phyloP scores from a whole-genome alignment of 1,284 basidiomycete species.

The Rhodotorula glutinis region DNA sequence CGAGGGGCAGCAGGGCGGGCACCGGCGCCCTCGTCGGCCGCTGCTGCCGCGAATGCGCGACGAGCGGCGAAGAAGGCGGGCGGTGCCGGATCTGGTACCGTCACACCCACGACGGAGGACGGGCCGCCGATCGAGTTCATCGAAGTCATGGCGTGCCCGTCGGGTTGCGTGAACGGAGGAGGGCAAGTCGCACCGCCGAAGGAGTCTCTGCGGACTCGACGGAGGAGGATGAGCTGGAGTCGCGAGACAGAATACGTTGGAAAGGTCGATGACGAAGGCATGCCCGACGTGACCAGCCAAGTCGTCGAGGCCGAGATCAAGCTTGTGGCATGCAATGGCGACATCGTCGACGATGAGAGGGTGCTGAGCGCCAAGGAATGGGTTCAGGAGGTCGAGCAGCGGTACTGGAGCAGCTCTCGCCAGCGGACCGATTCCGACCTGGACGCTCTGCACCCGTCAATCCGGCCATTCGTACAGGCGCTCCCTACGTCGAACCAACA shows the following conservation, averaged over 20 bases:
- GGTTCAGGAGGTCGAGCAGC: constrained; percentile 38
- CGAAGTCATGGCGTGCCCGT: constrained; percentile 99
- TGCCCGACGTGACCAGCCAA: constrained; percentile 48
- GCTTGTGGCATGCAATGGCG: constrained; percentile 40
- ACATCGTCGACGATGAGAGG: constrained; percentile 12
- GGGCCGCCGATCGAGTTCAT: constrained; percentile 83
- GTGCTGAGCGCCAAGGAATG: constrained; percentile 40
- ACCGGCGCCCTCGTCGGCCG: constrained; percentile 54
- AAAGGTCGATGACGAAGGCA: constrained; percentile 56
- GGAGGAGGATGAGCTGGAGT: constrained; percentile 23
- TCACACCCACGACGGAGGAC: constrained; percentile 41
- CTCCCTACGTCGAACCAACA: constrained; percentile 45
- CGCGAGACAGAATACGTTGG: constrained; percentile 58
- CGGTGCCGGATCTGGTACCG: constrained; percentile 33
- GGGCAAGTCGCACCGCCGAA: constrained; percentile 74
- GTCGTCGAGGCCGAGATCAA: constrained; percentile 27
- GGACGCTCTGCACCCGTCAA: constrained; percentile 12
- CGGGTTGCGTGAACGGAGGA: constrained; percentile 95
- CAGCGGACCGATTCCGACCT: background rate
- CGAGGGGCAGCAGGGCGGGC: constrained; percentile 53
- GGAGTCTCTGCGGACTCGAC: constrained; percentile 14
- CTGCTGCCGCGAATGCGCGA: constrained; percentile 56
- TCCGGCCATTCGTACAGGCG: constrained; percentile 27
- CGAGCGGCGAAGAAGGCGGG: constrained; percentile 45
- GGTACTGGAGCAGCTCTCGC: constrained; percentile 19